Base-by-base conservation (phyloP, 257 asterid species). In the Orobanche coerulescens region DNA sequence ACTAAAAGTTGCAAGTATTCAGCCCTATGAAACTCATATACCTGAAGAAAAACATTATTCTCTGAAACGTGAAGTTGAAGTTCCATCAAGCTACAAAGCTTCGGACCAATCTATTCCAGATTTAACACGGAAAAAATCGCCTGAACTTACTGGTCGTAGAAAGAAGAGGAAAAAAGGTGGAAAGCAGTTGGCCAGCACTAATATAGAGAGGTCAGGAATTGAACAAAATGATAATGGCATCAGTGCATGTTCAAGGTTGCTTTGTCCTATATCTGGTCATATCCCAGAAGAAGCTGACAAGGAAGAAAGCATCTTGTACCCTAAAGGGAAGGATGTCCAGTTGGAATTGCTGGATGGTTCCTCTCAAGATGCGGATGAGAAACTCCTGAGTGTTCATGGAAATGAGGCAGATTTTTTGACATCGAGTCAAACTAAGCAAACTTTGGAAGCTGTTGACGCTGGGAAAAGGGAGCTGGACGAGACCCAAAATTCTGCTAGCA, bases 81-180 rank as follows among this genome's bases (percentile, higher is more conserved):
- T 28, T 64, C 56, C 58, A 11, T 66, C 71, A 48, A 25, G 53
- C 26, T 20, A 54, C 43, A 58, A 64, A 28, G 25, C 62, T 26
- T 67, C 68, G n/a, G 73, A 56, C 28, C 49, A 58, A 44, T 51
- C 34, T 61, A 65, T 50, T 57, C 74, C 70, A 44, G 73, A 51
- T 59, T 11, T 42, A 46, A 37, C 25, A 18, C 48, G 5, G 19
- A 69, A 69, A 54, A 63, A 48, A 37, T 26, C 48, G 26, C 51
- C 46, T 33, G 4, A 49, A 10, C 11, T 12, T 33, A 18, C 5
- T 12, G 9, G 5, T 23, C 13, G 5, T 15, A 11, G 56, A 9
- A 49, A 49, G 14, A 49, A 49, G 18, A 49, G 4, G 51, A 49
- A 49, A 11, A 50, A 22, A 23, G 9, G 42, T 1, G 6, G 1